Evolutionary conservation across 768 basidiomycete genomes (phyloP), one percentile per base, ranked within the genome.

Genomic region (Leccinum imitatum): DNA sequence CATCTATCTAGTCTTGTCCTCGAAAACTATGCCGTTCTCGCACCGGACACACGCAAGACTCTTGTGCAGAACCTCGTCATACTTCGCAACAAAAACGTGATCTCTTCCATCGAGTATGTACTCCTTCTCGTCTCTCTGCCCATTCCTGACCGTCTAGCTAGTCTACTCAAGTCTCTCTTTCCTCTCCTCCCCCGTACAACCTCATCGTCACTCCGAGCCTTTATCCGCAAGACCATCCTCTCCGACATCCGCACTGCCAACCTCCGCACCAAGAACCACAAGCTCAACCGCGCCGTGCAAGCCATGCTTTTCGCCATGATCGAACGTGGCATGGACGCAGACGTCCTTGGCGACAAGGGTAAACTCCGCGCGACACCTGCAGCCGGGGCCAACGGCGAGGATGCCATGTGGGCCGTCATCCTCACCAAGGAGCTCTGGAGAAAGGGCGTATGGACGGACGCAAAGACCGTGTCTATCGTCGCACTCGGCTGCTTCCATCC

Each of bases 341-440:
- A 93, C 65, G 85, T 93, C 15, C 71, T 86, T 15, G 91, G 93
- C 11, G 87, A 95, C 78, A 95, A 93, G 72, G 94, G 88, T 4
- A 93, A 87, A 67, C 69, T 82, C n/a, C 77, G 82, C 62, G 78
- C 76, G 30, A 67, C 69, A n/a, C 66, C 73, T 53, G 73, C 76
- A 1, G 70, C 72, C n/a, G 70, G 74, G 13, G 72, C 74, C 30
- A 80, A 78, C 53, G 85, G 87, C 2, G 91, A 93, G 33, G 97
- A 98, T 66, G 95, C 95, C 3, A 91, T 97, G 87, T 98, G 96
- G 95, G 96, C 97, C 4, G 87, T 99, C 53, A 88, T 95, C 47
- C 76, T 98, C 56, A 91, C 93, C 17, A 91, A 91, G 73, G 95
- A 98, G 67, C 79, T 98, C 14, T 98, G 96, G 97, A 84, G 84